Conservation (phyloP, 495 filamentous ascomycete genomes). For the Letharia lupina region DNA sequence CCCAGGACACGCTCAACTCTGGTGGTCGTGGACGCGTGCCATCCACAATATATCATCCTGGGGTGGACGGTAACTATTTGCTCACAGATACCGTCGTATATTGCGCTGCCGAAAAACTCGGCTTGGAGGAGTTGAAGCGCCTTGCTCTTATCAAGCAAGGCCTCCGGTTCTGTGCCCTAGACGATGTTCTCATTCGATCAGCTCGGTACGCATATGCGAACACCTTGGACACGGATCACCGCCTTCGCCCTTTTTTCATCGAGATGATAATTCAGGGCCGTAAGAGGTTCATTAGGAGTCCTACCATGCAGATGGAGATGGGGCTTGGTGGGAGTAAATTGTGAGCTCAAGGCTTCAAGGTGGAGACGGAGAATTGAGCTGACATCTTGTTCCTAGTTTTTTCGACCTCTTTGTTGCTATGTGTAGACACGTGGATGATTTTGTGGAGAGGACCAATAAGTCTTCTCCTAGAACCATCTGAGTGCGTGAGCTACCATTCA, state of each 20-base stretch:
- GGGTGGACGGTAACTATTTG: conserved; percentile 58
- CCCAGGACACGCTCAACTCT: conserved; percentile 36
- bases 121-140: conserved; percentile 76
- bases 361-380: neutral
- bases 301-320: conserved; percentile 98
- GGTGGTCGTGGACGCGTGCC: conserved; percentile 56
- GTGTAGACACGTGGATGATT: conserved; percentile 93
- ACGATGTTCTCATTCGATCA: conserved; percentile 78
- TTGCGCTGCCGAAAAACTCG: conserved; percentile 79
- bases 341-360: conserved; percentile 13
- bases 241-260: conserved; percentile 87
- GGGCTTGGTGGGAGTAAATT: conserved; percentile 77
- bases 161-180: conserved; percentile 74
- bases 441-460: conserved; percentile 52
- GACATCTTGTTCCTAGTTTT: conserved; percentile 40
- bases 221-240: conserved; percentile 82
- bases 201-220: conserved; percentile 90
- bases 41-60: conserved; percentile 63
- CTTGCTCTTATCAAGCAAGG: conserved; percentile 89
- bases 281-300: conserved; percentile 90
- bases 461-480: conserved; percentile 38
- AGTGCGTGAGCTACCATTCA: conserved; percentile 9
- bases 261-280: conserved; percentile 89
- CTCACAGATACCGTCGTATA: conserved; percentile 88
- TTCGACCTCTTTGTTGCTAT: conserved; percentile 96